Percentiles rank a stretch among this genome's conserved stretches.
These are phyloP conservation scores for Colletotrichum gloeosporioides DNA, from an alignment of 2,329 filamentous ascomycete species.

Conservation along the genomic window DNA sequence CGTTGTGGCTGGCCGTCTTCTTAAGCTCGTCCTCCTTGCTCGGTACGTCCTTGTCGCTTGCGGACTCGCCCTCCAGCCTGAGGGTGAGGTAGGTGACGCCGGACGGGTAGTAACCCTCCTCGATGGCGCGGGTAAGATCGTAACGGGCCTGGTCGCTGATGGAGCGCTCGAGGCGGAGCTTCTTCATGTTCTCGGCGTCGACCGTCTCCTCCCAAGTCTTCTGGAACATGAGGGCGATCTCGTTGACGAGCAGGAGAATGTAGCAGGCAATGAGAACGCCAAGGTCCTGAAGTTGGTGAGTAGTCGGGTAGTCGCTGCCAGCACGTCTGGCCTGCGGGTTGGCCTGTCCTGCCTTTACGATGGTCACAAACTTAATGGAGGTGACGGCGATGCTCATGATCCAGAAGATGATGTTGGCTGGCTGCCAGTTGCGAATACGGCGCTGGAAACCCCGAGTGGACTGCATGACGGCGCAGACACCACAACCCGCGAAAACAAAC, in stretches of 20 bases:
- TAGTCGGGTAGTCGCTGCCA: slow-evolving; percentile 23
- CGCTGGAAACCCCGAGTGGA: slow-evolving; percentile 22
- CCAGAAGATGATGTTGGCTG: slow-evolving; percentile 27
- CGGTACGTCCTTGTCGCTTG: slow-evolving; percentile 15
- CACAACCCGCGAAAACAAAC: slow-evolving; percentile 26
- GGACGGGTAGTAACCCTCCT: slow-evolving; percentile 19
- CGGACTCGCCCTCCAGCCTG: slow-evolving; percentile 15
- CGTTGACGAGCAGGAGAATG: slow-evolving; percentile 19
- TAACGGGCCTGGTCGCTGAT: slow-evolving; percentile 20
- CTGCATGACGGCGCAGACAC: slow-evolving; percentile 21
- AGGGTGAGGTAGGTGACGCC: slow-evolving; percentile 18
- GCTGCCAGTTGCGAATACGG: slow-evolving; percentile 23
- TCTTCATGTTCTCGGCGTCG: slow-evolving; percentile 14
- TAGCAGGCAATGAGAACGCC: slow-evolving; percentile 26
- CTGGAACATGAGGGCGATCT: slow-evolving; percentile 22
- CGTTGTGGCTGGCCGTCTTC: slow-evolving; percentile 13
- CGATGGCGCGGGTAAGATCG: slow-evolving; percentile 17
- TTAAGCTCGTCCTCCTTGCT: slow-evolving; percentile 14
- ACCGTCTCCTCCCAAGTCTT: slow-evolving; percentile 20
- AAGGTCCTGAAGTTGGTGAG: slow-evolving; percentile 28
- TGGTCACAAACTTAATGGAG: slow-evolving; percentile 25
- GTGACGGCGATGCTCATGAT: slow-evolving; percentile 25
- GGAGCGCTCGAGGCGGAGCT: slow-evolving; percentile 6
- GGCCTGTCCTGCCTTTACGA: slow-evolving; percentile 7
- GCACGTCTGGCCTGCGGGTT: slow-evolving; percentile 7